These are phyloP conservation scores for Fonsecaea multimorphosa DNA, from an alignment of 2,329 filamentous ascomycete species.

Conservation along the genomic window DNA sequence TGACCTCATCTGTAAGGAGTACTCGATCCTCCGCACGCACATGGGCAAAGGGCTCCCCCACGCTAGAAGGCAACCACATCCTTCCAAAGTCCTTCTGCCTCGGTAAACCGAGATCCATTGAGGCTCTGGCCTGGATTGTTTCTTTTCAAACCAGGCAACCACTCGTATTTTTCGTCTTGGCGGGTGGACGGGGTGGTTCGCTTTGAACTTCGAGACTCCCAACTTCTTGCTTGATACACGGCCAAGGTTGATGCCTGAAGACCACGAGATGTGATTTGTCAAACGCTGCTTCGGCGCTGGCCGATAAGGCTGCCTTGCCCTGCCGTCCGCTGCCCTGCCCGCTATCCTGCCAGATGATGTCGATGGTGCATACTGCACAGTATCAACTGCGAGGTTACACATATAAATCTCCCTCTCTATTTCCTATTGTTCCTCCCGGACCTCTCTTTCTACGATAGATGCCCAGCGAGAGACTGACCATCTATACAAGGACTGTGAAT, in stretches of 20 bases:
- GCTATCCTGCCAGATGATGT: not conserved
- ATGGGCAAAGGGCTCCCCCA: not conserved
- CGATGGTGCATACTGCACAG: no score
- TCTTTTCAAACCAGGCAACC: not conserved
- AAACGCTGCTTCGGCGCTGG: not conserved
- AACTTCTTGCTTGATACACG: not conserved
- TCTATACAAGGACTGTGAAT: no score
- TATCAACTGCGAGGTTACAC: not conserved
- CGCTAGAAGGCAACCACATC: not conserved
- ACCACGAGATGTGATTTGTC: not conserved
- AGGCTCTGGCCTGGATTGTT: not conserved
- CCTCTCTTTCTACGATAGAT: no score
- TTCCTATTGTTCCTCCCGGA: not conserved
- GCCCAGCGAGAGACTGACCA: no score
- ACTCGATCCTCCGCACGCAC: no score
- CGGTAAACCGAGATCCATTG: not conserved
- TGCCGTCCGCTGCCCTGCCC: no score
- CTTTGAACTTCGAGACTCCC: not conserved
- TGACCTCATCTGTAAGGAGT: no score
- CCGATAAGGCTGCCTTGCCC: conserved; percentile 6
- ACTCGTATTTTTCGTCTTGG: not conserved
- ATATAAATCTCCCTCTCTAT: not conserved
- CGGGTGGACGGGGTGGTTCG: not conserved
- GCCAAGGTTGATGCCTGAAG: not conserved
- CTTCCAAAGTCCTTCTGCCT: not conserved